Evolutionary conservation across 768 basidiomycete genomes (phyloP).

Genomic region (Russula compacta): DNA sequence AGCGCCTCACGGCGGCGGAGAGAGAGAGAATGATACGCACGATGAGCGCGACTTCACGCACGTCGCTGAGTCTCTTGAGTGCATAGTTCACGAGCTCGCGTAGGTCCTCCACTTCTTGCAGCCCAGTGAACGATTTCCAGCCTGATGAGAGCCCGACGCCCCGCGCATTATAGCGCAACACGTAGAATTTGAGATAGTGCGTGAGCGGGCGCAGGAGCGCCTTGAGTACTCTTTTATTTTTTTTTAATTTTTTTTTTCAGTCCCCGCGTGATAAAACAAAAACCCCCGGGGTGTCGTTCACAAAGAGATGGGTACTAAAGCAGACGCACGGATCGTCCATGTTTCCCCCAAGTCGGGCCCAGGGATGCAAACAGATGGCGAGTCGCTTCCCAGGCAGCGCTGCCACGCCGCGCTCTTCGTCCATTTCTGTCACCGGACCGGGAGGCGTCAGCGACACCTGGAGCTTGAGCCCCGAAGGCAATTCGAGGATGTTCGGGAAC

Average conservation of each 20-base stretch:
- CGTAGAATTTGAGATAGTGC: conserved; percentile 39
- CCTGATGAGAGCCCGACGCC: conserved; percentile 70
- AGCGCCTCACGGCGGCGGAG: not conserved
- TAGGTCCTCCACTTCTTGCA: conserved; percentile 62
- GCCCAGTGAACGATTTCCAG: conserved; percentile 63
- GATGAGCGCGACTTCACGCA: conserved; percentile 47
- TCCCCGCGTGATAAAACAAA: not conserved
- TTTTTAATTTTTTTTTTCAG: not conserved
- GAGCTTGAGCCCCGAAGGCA: conserved; percentile 16
- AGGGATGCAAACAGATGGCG: conserved; percentile 72
- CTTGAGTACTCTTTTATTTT: conserved; percentile 42
- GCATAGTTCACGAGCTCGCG: conserved; percentile 52
- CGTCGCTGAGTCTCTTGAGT: conserved; percentile 32
- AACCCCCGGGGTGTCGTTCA: too few species aligned
- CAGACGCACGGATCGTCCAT: conserved; percentile 69
- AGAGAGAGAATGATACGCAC: conserved; percentile 33
- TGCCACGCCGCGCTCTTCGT: conserved; percentile 11
- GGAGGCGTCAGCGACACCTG: conserved; percentile 12
- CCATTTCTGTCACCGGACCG: conserved; percentile 5
- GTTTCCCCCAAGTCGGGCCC: conserved; percentile 75
- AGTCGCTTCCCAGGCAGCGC: conserved; percentile 32
- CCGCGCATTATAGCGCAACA: conserved; percentile 68
- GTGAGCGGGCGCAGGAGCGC: conserved; percentile 36
- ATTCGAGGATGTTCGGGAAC: conserved; percentile 12
- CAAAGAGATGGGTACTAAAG: not conserved